These are phyloP conservation scores for Noccaea caerulescens DNA, from an alignment of 345 rosid species.

Conservation along the genomic window DNA sequence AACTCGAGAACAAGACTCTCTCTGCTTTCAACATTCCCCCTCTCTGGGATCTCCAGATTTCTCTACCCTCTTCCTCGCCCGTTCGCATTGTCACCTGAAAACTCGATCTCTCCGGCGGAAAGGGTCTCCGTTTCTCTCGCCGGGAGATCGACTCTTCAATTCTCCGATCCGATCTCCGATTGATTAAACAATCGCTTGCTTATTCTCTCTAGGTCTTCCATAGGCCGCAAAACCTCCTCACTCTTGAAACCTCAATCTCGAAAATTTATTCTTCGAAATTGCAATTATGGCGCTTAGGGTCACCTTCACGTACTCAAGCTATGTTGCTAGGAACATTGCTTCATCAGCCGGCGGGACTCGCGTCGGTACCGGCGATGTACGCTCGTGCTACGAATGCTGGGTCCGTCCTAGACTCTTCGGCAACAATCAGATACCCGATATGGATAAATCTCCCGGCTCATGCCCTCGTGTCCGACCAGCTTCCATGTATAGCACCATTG, in stretches of 20 bases:
- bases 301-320: constrained; percentile 68
- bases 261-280: constrained; percentile 41
- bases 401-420: constrained; percentile 54
- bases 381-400: constrained; percentile 58
- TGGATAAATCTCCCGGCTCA: constrained; percentile 42
- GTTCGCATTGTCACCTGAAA: constrained; percentile 12
- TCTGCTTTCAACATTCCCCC: background rate
- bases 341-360: constrained; percentile 58
- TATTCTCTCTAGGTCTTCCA: constrained; percentile 45
- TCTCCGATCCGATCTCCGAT: constrained; percentile 29
- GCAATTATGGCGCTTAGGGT: constrained; percentile 73
- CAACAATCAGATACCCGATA: constrained; percentile 49
- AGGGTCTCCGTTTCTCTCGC: constrained; percentile 19
- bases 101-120: constrained; percentile 34
- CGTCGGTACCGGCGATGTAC: constrained; percentile 51
- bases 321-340: constrained; percentile 63
- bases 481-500: constrained; percentile 52
- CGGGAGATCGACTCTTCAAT: constrained; percentile 32
- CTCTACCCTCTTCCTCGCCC: constrained; percentile 4
- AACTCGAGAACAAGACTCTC: background rate
- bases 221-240: constrained; percentile 21
- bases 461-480: constrained; percentile 30
- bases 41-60: constrained; percentile 30
- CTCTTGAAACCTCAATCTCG: constrained; percentile 40
- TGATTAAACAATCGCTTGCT: constrained; percentile 31